These are phyloP conservation scores for Carex pumila DNA, from an alignment of 176 grass and related monocot species.

Conservation along the genomic window DNA sequence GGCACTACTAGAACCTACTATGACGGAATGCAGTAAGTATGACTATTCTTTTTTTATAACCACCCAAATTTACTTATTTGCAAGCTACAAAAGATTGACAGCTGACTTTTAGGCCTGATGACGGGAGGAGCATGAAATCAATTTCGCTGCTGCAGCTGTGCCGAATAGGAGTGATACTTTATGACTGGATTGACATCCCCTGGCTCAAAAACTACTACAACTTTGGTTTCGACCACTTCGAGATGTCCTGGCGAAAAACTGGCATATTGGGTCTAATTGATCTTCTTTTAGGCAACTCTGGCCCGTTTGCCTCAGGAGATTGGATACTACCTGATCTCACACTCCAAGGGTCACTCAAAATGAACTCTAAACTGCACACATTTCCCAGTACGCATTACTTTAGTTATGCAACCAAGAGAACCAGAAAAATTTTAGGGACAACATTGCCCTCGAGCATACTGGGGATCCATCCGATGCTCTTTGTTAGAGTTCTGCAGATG, in stretches of 20 bases:
- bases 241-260: slow-evolving; percentile 73
- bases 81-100: not conserved
- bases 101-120: slow-evolving; percentile 59
- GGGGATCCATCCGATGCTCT: slow-evolving; percentile 89
- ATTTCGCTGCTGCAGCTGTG: slow-evolving; percentile 84
- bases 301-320: slow-evolving; percentile 77
- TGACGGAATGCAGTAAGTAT: slow-evolving; percentile 89
- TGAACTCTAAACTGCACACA: slow-evolving; percentile 53
- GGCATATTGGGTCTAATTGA: slow-evolving; percentile 65
- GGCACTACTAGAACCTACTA: slow-evolving; percentile 97
- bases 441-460: slow-evolving; percentile 82
- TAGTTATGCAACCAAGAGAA: slow-evolving; percentile 96
- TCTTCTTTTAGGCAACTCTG: slow-evolving; percentile 61
- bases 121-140: slow-evolving; percentile 72
- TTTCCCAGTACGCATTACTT: slow-evolving; percentile 96
- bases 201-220: slow-evolving; percentile 97
- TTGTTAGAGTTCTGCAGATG: slow-evolving; percentile 96
- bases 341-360: slow-evolving; percentile 67
- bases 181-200: slow-evolving; percentile 86
- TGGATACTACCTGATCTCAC: slow-evolving; percentile 98
- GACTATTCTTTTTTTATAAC: not conserved
- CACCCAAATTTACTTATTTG: not conserved
- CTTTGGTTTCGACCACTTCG: slow-evolving; percentile 93
- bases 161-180: slow-evolving; percentile 76
- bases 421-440: slow-evolving; percentile 63